Percentiles rank a stretch among this genome's conserved stretches.
phyloP scores from a whole-genome alignment of 2,329 filamentous ascomycete species.

The Torrubiella hemipterigena region DNA sequence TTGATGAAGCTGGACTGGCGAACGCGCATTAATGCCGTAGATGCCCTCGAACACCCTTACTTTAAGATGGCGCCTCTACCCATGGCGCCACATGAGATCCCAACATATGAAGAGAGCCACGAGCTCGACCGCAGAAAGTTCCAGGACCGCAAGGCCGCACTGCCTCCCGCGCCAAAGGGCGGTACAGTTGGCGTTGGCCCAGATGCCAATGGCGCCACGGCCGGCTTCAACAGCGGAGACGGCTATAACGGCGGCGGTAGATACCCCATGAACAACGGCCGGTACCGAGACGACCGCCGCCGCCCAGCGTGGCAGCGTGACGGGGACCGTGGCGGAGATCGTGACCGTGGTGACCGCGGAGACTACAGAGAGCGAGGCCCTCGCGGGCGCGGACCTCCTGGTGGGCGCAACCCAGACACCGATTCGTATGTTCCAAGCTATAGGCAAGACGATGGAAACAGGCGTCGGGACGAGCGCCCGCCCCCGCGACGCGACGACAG shows the following conservation, averaged over 20 bases:
- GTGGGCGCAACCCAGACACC: slow-evolving; percentile 25
- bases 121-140: slow-evolving; percentile 91
- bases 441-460: slow-evolving; percentile 19
- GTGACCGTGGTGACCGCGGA: slow-evolving; percentile 21
- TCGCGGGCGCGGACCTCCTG: too few species aligned
- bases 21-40: slow-evolving; percentile 80
- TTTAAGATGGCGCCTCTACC: slow-evolving; percentile 72
- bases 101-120: slow-evolving; percentile 85
- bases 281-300: slow-evolving; percentile 33
- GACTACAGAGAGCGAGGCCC: slow-evolving; percentile 19
- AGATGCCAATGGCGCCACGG: slow-evolving; percentile 32
- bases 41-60: slow-evolving; percentile 85
- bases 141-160: slow-evolving; percentile 69
- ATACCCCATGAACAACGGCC: slow-evolving; percentile 34
- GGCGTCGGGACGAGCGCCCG: slow-evolving; percentile 16
- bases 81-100: slow-evolving; percentile 74
- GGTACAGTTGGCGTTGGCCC: slow-evolving; percentile 75
- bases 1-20: slow-evolving; percentile 83
- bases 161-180: slow-evolving; percentile 84
- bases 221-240: slow-evolving; percentile 38
- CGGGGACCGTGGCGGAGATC: slow-evolving; percentile 34
- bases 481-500: slow-evolving; percentile 16
- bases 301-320: slow-evolving; percentile 44
- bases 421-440: slow-evolving; percentile 41
- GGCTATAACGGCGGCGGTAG: slow-evolving; percentile 28